Conservation (phyloP, 495 filamentous ascomycete species). For the Podospora bellae-mahoneyi region DNA sequence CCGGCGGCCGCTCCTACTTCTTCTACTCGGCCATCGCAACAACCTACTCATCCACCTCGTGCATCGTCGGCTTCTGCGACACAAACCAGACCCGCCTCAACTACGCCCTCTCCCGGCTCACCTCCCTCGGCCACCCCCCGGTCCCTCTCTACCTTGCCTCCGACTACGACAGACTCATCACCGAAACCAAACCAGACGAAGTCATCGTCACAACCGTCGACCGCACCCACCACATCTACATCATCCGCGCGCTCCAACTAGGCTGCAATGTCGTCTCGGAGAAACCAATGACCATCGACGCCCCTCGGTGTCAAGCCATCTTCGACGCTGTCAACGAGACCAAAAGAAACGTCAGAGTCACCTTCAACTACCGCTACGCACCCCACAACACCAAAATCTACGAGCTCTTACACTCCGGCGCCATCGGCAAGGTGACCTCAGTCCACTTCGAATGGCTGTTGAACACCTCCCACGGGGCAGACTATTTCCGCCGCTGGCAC, state of each 20-base stretch:
- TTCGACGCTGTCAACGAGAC: conserved; percentile 42
- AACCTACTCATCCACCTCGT: conserved; percentile 46
- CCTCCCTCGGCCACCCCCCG: conserved; percentile 31
- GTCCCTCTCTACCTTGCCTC: conserved; percentile 50
- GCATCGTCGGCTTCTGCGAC: conserved; percentile 51
- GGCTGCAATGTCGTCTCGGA: conserved; percentile 57
- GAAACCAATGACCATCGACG: conserved; percentile 59
- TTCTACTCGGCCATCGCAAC: conserved; percentile 54
- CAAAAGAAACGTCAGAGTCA: conserved; percentile 40
- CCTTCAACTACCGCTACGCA: conserved; percentile 53
- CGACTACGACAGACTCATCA: conserved; percentile 54
- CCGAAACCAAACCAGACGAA: conserved; percentile 51
- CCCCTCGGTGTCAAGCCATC: conserved; percentile 49
- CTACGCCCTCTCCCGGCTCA: conserved; percentile 40
- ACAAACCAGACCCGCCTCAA: conserved; percentile 48
- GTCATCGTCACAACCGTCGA: conserved; percentile 59
- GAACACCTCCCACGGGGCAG: conserved; percentile 57
- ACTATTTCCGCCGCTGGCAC: conserved; percentile 62
- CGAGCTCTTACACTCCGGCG: conserved; percentile 47
- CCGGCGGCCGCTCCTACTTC: conserved; percentile 47
- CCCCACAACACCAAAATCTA: conserved; percentile 51
- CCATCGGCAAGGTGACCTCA: conserved; percentile 51
- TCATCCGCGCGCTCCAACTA: conserved; percentile 51
- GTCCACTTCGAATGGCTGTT: conserved; percentile 62
- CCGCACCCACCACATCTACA: conserved; percentile 55